These are phyloP conservation scores for Fonsecaea pedrosoi DNA, from an alignment of 2,329 filamentous ascomycete genomes.

Conservation along the genomic window DNA sequence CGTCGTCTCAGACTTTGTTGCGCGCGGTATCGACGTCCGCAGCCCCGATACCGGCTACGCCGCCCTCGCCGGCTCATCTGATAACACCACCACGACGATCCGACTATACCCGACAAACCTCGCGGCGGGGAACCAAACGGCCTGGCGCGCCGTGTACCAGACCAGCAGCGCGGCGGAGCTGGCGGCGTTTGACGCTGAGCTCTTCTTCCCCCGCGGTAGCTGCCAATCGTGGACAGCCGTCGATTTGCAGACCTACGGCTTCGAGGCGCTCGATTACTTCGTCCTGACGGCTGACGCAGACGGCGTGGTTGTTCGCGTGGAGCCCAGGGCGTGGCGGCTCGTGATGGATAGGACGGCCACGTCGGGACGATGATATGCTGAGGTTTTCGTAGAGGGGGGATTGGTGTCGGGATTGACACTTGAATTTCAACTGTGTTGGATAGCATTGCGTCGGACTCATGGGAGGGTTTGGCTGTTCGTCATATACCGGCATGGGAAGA, in stretches of 20 bases:
- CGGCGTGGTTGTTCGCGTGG: not conserved
- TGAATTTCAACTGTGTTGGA: no score
- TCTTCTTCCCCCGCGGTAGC: constrained; percentile 21
- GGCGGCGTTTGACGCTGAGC: not conserved
- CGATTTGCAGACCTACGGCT: constrained; percentile 7
- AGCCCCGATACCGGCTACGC: not conserved
- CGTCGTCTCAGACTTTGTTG: constrained; percentile 11
- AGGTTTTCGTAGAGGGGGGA: no score
- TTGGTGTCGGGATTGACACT: no score
- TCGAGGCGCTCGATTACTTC: constrained; percentile 19
- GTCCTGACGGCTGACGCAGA: not conserved
- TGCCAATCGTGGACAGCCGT: constrained; percentile 17
- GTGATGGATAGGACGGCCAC: constrained; percentile 1
- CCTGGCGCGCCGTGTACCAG: constrained; percentile 18
- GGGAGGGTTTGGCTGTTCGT: no score
- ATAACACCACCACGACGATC: not conserved
- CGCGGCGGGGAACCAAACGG: constrained; percentile 3
- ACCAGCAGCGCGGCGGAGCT: constrained; percentile 2
- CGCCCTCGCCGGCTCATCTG: not conserved
- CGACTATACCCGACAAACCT: constrained; percentile 12
- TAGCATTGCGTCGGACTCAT: no score
- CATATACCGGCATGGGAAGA: no score
- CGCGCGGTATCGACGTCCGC: constrained; percentile 12
- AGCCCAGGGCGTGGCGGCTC: constrained; percentile 16
- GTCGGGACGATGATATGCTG: no score